phyloP scores from a whole-genome alignment of 2,329 filamentous ascomycete species.

The Cryphonectria japonica region DNA sequence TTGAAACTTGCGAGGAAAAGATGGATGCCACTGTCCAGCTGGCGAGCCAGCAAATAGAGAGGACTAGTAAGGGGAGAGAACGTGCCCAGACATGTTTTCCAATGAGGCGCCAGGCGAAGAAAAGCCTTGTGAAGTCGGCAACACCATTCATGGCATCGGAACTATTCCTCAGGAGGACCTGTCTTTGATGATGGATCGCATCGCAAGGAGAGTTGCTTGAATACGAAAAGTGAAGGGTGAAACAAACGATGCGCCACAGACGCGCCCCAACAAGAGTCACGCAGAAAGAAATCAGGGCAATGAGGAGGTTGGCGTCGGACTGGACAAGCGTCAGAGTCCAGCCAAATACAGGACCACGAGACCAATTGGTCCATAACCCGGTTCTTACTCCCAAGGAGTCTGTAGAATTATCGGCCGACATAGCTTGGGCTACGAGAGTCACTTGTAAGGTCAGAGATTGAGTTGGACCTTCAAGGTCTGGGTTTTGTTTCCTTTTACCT shows the following conservation, averaged over 20 bases:
- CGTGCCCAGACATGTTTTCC: not conserved
- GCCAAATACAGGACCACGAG: conserved; percentile 25
- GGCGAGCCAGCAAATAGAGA: conserved; percentile 9
- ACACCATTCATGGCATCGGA: conserved; percentile 6
- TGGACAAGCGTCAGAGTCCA: conserved; percentile 28
- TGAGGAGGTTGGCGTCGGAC: conserved; percentile 26
- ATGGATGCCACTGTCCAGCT: conserved; percentile 6
- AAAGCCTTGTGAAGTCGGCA: not conserved
- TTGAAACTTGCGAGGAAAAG: conserved; percentile 4
- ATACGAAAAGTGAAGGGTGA: not conserved
- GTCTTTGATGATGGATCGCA: not conserved
- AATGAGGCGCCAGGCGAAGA: not conserved
- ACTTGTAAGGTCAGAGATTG: not conserved
- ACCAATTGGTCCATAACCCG: conserved; percentile 31
- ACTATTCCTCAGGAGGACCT: not conserved
- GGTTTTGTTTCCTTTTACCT: not conserved
- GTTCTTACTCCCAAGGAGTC: conserved; percentile 21
- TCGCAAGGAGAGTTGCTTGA: not conserved
- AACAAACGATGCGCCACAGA: not conserved
- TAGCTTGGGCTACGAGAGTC: not conserved
- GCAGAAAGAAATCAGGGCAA: conserved; percentile 22
- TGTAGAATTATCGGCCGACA: not conserved
- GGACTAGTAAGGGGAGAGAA: not conserved
- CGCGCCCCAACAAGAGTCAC: not conserved
- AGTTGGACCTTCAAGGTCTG: not conserved